These are phyloP conservation scores for Apophysomyces sp. DNA, from an alignment of 371 early-diverging fungal species.

Conservation along the genomic window DNA sequence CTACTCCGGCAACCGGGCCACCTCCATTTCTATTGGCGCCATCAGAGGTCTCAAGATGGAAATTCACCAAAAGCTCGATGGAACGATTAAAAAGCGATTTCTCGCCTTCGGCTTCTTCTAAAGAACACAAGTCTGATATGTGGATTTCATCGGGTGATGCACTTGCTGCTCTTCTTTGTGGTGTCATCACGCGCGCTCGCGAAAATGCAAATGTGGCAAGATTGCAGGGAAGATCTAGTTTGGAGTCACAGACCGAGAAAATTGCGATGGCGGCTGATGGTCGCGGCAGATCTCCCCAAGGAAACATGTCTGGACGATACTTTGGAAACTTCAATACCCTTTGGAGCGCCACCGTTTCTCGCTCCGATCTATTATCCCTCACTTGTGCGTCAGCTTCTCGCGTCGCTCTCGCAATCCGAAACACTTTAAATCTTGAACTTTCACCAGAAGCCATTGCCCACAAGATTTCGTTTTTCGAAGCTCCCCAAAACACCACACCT, in stretches of 20 bases:
- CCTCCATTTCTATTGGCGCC: conserved; percentile 28
- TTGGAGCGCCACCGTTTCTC: conserved; percentile 22
- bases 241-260: conserved; percentile 20
- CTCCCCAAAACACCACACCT: conserved; percentile 2
- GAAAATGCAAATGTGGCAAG: conserved; percentile 21
- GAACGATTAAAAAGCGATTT: conserved; percentile 28
- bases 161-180: conserved; percentile 31
- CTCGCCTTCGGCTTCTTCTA: conserved; percentile 15
- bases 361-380: conserved; percentile 24
- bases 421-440: conserved; percentile 18
- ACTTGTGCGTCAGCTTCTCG: conserved; percentile 22
- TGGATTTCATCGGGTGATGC: conserved; percentile 54
- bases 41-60: conserved; percentile 29
- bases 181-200: conserved; percentile 41
- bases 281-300: conserved; percentile 29
- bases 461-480: conserved; percentile 36
- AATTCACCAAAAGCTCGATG: conserved; percentile 24
- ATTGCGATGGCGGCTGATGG: conserved; percentile 47
- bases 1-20: conserved; percentile 19
- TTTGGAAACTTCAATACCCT: conserved; percentile 45
- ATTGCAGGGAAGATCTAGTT: conserved; percentile 29
- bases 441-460: conserved; percentile 34
- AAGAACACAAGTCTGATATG: conserved; percentile 1
- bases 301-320: conserved; percentile 32
- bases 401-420: conserved; percentile 40